A percentile compares a stretch with the other conserved stretches of the same genome.
Conservation (phyloP, 208 protist species). For the Leishmania braziliensis region DNA sequence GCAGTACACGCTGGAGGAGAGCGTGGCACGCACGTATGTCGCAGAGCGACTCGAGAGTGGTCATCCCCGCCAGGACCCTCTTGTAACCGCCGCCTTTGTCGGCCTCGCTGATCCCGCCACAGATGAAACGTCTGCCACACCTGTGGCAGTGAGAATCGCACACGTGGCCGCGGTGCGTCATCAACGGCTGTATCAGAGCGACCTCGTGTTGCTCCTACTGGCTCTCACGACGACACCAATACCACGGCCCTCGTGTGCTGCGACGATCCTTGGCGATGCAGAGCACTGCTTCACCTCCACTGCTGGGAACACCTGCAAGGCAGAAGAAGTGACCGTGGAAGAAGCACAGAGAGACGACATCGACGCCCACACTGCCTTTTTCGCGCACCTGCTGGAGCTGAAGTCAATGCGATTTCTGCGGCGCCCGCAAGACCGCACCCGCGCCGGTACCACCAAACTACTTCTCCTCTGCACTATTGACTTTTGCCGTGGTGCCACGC, state of each 20-base stretch:
- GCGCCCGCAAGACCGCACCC: slow-evolving; percentile 26
- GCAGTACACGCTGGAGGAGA: slow-evolving; percentile 47
- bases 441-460: slow-evolving; percentile 28
- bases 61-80: slow-evolving; percentile 44
- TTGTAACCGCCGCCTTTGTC: slow-evolving; percentile 54
- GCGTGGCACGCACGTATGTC: slow-evolving; percentile 36
- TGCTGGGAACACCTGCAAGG: slow-evolving; percentile 3
- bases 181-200: slow-evolving; percentile 78
- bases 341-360: neutral
- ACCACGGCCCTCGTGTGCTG: neutral
- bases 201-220: slow-evolving; percentile 77
- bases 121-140: neutral
- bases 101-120: slow-evolving; percentile 2
- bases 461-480: slow-evolving; percentile 28
- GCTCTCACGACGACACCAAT: slow-evolving; percentile 45
- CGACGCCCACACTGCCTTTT: slow-evolving; percentile 63
- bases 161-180: slow-evolving; percentile 25
- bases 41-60: slow-evolving; percentile 60
- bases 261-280: neutral
- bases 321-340: slow-evolving; percentile 2
- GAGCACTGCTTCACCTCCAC: neutral
- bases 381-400: slow-evolving; percentile 44
- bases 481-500: slow-evolving; percentile 22
- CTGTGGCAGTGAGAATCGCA: neutral
- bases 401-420: slow-evolving; percentile 40